Evolutionary conservation across 371 early-diverging fungal genomes (phyloP), one percentile per base, ranked within the genome.

Genomic region (Mucor saturninus): DNA sequence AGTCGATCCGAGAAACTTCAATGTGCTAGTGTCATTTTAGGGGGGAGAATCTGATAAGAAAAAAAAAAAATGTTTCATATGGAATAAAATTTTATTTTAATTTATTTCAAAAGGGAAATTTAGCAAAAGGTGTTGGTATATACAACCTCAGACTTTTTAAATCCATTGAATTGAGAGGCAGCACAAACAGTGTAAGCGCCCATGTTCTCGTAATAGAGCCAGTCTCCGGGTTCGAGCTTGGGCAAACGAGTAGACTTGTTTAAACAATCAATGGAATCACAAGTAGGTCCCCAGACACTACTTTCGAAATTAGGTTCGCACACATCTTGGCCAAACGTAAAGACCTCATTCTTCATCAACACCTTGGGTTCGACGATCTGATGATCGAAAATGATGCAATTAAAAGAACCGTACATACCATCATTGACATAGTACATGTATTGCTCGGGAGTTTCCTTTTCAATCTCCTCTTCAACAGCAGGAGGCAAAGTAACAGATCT

Each of bases 391-490:
- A 94, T 86, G 83, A 97, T 90, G 80, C 97, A 95, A 85, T 98
- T 98, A 87, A 98, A 98, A 71, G 93, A 89, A 55, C 96, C 97
- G 72, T 98, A 98, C 82, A 96, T 89, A 65, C 99, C 99, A 72
- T 98, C 99, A 76, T 97, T 98, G 74, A 98, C 87, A 79, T 98
- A 98, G 84, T 91, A 95, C 96, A 95, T 97, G 75, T 83, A 95
- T 56, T 89, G 69, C 15, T 42, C 53, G 32, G 14, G 15, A 15
- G 26, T 3, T 5, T 13, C 26, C 15, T 39, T 30, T 21, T 55
- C 15, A 5, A 21, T 46, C 9, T 46, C 46, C 21, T 46, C 50
- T 53, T 80, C 79, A 3, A 45, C 39, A 51, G 62, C 39, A 51
- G 62, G 48, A 38, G 81, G 78, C 58, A 83, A 72, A 9, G 71